phyloP scores from a whole-genome alignment of 2,329 filamentous ascomycete species.

The Aureobasidium musti region DNA sequence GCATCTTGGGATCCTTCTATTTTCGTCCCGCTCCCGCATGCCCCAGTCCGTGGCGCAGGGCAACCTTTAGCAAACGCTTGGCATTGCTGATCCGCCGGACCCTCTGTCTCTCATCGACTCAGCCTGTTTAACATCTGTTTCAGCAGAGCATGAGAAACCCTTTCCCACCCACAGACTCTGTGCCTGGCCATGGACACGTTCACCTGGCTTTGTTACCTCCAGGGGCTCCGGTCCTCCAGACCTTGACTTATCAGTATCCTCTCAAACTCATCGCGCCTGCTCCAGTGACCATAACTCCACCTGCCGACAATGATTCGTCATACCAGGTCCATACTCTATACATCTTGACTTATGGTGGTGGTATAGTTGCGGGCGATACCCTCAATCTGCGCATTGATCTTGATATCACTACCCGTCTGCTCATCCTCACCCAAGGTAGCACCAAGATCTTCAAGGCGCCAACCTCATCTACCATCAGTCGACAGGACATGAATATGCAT shows the following conservation, averaged over 20 bases:
- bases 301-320: conserved; percentile 14
- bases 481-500: conserved; percentile 49
- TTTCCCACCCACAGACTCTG: conserved; percentile 72
- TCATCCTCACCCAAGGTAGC: conserved; percentile 67
- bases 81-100: not conserved
- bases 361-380: conserved; percentile 82
- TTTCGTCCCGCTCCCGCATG: conserved; percentile 2
- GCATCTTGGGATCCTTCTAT: not conserved
- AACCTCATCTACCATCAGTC: conserved; percentile 45
- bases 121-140: not conserved
- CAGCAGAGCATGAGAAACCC: conserved; percentile 57
- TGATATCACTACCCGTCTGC: conserved; percentile 64
- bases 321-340: conserved; percentile 70
- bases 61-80: conserved; percentile 6
- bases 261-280: conserved; percentile 88
- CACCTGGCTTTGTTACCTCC: conserved; percentile 72
- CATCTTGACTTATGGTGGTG: conserved; percentile 90
- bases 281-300: conserved; percentile 55
- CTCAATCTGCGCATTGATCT: conserved; percentile 73
- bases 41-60: conserved; percentile 19
- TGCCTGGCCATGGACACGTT: conserved; percentile 76
- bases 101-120: not conserved
- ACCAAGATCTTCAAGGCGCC: conserved; percentile 93
- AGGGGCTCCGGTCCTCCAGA: conserved; percentile 68
- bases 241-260: conserved; percentile 86